phyloP scores from a whole-genome alignment of 768 basidiomycete genomes.

The Rhodosporidiobolus sp. region DNA sequence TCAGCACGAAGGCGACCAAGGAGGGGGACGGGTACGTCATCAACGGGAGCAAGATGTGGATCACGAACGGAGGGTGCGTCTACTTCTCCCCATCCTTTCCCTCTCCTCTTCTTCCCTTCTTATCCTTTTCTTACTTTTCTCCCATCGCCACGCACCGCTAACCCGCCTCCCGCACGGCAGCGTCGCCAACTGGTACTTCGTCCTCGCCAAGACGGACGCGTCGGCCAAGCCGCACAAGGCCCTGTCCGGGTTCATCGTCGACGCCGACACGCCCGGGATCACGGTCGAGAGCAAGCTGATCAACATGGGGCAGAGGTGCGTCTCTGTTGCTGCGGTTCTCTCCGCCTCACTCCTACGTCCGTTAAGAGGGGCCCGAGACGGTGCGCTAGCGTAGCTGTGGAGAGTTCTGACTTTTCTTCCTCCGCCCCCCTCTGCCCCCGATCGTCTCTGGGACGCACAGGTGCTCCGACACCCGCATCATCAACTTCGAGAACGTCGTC shows the following conservation, averaged over 20 bases:
- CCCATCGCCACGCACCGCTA: too few species aligned
- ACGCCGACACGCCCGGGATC: conserved; percentile 31
- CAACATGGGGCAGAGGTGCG: conserved; percentile 49
- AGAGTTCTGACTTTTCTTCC: too few species aligned
- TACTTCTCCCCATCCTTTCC: too few species aligned
- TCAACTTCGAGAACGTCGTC: conserved; percentile 47
- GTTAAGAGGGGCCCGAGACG: too few species aligned
- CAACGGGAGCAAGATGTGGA: conserved; percentile 41
- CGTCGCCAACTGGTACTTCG: conserved; percentile 52
- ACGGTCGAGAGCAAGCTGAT: conserved; percentile 46
- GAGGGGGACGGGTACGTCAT: conserved; percentile 47
- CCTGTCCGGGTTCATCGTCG: conserved; percentile 50
- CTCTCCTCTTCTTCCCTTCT: too few species aligned
- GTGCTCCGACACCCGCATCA: conserved; percentile 51
- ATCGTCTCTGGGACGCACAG: too few species aligned
- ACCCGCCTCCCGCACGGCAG: not conserved
- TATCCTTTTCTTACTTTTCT: not conserved
- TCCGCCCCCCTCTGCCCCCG: too few species aligned
- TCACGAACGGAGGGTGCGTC: conserved; percentile 48
- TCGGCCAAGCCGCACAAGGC: conserved; percentile 46
- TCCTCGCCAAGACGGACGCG: conserved; percentile 50
- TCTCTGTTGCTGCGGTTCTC: too few species aligned
- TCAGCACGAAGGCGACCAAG: conserved; percentile 49
- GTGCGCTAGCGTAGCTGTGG: too few species aligned
- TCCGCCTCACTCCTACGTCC: too few species aligned